Conservation (phyloP, 2,329 filamentous ascomycete genomes). For the Penicillium vulpinum region DNA sequence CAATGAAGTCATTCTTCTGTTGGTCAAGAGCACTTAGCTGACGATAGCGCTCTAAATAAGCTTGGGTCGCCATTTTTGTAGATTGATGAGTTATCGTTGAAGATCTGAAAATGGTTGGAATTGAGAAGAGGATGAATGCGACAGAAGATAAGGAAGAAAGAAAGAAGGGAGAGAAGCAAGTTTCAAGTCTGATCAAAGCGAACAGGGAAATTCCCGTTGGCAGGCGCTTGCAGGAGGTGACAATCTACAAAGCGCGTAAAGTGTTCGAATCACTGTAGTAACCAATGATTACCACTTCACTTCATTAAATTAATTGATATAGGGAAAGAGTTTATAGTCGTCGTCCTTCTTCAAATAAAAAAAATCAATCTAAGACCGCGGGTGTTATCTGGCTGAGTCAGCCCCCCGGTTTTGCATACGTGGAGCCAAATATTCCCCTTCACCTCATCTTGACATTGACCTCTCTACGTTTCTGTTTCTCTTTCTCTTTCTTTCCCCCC, state of each 20-base stretch:
- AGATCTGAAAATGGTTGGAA: not conserved
- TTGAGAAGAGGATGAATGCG: constrained; percentile 3
- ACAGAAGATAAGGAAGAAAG: constrained; percentile 7
- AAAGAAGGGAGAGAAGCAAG: constrained; percentile 10
- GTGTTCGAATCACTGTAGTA: not conserved
- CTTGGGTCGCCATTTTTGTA: constrained; percentile 33
- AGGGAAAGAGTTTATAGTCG: not conserved
- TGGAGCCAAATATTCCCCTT: constrained; percentile 29
- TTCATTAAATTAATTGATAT: constrained; percentile 11
- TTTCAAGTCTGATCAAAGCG: constrained; percentile 6
- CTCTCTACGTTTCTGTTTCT: not conserved
- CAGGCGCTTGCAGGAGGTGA: constrained; percentile 19
- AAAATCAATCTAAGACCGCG: constrained; percentile 12
- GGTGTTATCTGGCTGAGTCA: constrained; percentile 20
- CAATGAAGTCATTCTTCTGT: constrained; percentile 50
- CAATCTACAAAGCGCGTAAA: constrained; percentile 17
- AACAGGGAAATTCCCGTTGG: constrained; percentile 8
- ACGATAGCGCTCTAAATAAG: constrained; percentile 46
- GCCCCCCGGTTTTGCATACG: constrained; percentile 26
- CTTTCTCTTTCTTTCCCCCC: constrained; percentile 11
- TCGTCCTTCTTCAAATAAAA: constrained; percentile 6
- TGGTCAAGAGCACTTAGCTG: constrained; percentile 47
- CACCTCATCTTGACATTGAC: constrained; percentile 10
- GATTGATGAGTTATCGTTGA: not conserved
- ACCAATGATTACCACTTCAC: not conserved